Evolutionary conservation across 2,329 filamentous ascomycete species (phyloP), one percentile per base, ranked within the genome.

Genomic region (Ascochyta koolunga): DNA sequence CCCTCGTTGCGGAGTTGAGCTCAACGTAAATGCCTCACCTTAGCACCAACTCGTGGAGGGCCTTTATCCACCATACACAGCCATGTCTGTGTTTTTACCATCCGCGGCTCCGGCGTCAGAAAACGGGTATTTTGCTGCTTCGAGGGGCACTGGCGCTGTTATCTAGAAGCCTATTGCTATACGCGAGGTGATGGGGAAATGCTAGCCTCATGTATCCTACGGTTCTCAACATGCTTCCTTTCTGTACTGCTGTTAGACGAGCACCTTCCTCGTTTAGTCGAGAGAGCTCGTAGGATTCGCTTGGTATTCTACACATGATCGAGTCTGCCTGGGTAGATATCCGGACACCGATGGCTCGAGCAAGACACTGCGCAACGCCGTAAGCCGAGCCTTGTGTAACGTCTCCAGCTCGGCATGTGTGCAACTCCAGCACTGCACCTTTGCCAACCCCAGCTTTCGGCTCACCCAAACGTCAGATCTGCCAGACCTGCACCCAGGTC

Each of bases 31-130:
- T 54, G 39, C 51, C 51, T 40, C 51, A 54, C 18, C 33, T 50
- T 50, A 49, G 51, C 22, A 54, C 50, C 19, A 49, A 43, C 41
- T 41, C 37, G 37, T 50, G 36, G 45, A 44, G 16, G 21, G 25
- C 40, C 41, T 50, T 47, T 46, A 50, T 46, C 51, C 51, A 54
- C 51, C 51, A 54, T 54, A 54, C 51, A 41, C 32, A 54, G 44
- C 27, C 10, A 15, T 19, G 18, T 35, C 8, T 11, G 11, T 36
- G 21, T 40, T 39, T 36, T 49, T 40, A 13, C 35, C 40, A 50
- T 24, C 45, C 40, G 51, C 51, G 45, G 51, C 36, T 44, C 41
- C 44, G 31, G 29, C 51, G 29, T 46, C 36, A 41, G n/a, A 35
- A 50, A 54, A 46, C 41, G 51, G 51, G n/a, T 37, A 29, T 46